Evolutionary conservation across 2,329 filamentous ascomycete genomes (phyloP), one percentile per base, ranked within the genome.

Genomic region (Monilinia vaccinii-corymbosi): DNA sequence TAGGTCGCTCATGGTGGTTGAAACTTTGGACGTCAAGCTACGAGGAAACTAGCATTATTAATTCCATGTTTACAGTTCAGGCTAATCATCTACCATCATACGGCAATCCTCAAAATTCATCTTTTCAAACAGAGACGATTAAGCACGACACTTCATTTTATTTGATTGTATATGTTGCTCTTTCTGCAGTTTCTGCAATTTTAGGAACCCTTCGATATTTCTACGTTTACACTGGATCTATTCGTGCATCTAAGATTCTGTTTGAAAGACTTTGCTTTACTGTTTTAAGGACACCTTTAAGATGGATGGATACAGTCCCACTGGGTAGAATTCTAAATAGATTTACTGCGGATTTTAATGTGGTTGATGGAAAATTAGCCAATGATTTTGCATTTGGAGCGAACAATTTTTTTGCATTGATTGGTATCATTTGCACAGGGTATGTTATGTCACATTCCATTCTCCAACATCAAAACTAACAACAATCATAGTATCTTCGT

Each of bases 241-340:
- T 91, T 65, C 79, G 78, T 61, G 88, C 88, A 3, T 91, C 87
- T n/a, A 78, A 83, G 44, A 75, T 75, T 48, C 76, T 92, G 4
- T 93, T 91, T 64, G 78, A 83, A 25, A 80, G 80, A 56, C 80
- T 91, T 63, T 82, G 86, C 47, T 84, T 82, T 65, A 78, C 82
- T 0, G 79, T 93, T 13, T 77, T 93, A 4, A 81, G 86, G 21
- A 85, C 88, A 7, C 88, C 87, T 1, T 76, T 92, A n/a, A 78
- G 88, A 62, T 91, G 88, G 87, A 78, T 93, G 42, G 89, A 93
- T 69, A 92, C 88, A 0, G 85, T 91, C 0, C 89, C 89, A 0
- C 77, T 91, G 1, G 89, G 89, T 2, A 82, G 89, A 49, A 82
- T 92, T 42, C 76, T 92, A 23, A 93, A 93, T 73, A 81, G 89